These are phyloP conservation scores for Clarireedia paspali DNA, from an alignment of 2,329 filamentous ascomycete species.

Conservation along the genomic window DNA sequence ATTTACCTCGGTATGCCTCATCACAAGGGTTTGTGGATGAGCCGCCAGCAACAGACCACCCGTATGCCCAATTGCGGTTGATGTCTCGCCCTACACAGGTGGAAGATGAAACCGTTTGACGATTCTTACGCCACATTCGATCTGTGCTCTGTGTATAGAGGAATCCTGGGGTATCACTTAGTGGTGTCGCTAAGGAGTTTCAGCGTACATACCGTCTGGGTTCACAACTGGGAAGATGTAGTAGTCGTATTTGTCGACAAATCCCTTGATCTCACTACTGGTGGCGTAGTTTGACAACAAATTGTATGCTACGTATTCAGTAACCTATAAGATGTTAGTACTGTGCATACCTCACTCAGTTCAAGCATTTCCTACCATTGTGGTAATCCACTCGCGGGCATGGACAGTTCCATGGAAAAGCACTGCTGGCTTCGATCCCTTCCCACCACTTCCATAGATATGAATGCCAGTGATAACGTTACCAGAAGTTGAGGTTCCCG, in stretches of 20 bases:
- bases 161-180: conserved; percentile 37
- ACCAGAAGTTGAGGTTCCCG: conserved; percentile 40
- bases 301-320: conserved; percentile 45
- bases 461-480: conserved; percentile 41
- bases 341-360: not conserved
- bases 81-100: conserved; percentile 44
- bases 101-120: conserved; percentile 34
- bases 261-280: conserved; percentile 32
- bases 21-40: conserved; percentile 44
- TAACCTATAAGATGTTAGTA: conserved; percentile 16
- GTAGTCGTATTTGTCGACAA: conserved; percentile 57
- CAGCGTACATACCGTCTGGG: conserved; percentile 42
- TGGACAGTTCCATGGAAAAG: conserved; percentile 52
- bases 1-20: conserved; percentile 37
- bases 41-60: conserved; percentile 40
- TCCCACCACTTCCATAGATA: conserved; percentile 40
- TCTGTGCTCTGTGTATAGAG: conserved; percentile 48
- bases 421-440: conserved; percentile 41
- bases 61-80: conserved; percentile 50
- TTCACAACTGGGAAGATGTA: conserved; percentile 58
- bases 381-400: conserved; percentile 52
- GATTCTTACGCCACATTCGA: conserved; percentile 57
- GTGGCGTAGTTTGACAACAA: conserved; percentile 40
- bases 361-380: conserved; percentile 29
- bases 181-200: not conserved